Evolutionary conservation across 805 yeast species (phyloP).

Genomic region (Barnettozyma californica): DNA sequence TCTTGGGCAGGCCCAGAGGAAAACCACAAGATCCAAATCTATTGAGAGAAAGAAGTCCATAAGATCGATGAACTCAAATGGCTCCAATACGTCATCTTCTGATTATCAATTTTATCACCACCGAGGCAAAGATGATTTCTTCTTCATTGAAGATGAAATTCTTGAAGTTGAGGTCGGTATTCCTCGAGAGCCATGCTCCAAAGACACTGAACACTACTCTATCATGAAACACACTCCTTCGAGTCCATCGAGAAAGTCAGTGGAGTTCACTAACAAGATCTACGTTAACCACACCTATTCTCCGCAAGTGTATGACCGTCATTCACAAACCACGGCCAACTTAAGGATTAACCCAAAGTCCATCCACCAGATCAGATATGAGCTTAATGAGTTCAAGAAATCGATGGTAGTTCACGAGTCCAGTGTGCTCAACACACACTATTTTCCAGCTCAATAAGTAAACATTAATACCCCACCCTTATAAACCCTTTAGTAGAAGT

Average conservation of each 20-base stretch:
- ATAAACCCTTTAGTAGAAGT: not conserved
- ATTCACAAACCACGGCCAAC: conserved; percentile 41
- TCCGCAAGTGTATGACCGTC: conserved; percentile 46
- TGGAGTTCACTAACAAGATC: conserved; percentile 42
- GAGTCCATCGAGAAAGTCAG: conserved; percentile 24
- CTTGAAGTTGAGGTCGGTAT: conserved; percentile 16
- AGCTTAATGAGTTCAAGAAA: conserved; percentile 59
- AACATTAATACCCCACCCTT: not conserved
- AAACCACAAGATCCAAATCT: conserved; percentile 30
- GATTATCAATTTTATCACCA: conserved; percentile 1
- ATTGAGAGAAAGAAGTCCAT: conserved; percentile 31
- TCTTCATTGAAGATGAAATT: conserved; percentile 6
- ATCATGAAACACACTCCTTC: not conserved
- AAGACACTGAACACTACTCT: not conserved
- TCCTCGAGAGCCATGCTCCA: conserved; percentile 10
- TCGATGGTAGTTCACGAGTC: conserved; percentile 67
- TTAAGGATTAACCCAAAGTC: conserved; percentile 41
- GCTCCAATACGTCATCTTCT: conserved; percentile 12
- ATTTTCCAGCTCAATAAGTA: conserved; percentile 37
- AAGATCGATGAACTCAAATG: conserved; percentile 25
- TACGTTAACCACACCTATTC: conserved; percentile 49
- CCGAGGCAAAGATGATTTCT: not conserved
- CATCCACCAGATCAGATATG: conserved; percentile 54
- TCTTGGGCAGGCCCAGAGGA: conserved; percentile 27
- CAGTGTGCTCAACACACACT: conserved; percentile 60